A percentile compares a stretch with the other conserved stretches of the same genome.
Evolutionary conservation across 176 grass and related monocot genomes (phyloP).

Genomic region (Elaeis guineensis): DNA sequence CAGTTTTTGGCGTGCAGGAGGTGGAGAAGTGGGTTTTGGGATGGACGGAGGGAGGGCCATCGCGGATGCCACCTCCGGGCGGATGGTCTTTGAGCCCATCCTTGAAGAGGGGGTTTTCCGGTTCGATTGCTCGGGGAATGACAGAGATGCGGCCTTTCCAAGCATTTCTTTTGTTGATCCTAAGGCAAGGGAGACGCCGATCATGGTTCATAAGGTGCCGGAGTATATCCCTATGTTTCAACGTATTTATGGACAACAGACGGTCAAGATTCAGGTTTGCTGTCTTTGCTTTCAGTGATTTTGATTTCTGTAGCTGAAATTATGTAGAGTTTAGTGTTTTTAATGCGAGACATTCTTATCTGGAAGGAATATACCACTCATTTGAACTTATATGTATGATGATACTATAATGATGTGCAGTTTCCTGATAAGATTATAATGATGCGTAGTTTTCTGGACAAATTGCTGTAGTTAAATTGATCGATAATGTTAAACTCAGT

Average conservation of each 20-base stretch:
- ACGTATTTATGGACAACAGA: constrained; percentile 33
- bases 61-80: constrained; percentile 8
- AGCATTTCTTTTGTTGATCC: constrained; percentile 69
- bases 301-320: constrained; percentile 3
- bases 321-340: too few species aligned
- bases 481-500: too few species aligned
- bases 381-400: too few species aligned
- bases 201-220: constrained; percentile 22
- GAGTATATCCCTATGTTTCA: constrained; percentile 39
- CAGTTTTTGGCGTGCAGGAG: too few species aligned
- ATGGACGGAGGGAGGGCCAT: constrained; percentile 3
- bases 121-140: constrained; percentile 59
- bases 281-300: background rate
- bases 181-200: constrained; percentile 34
- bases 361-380: too few species aligned
- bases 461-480: too few species aligned
- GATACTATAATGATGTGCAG: too few species aligned
- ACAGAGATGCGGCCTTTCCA: constrained; percentile 42
- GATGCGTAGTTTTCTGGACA: too few species aligned
- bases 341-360: too few species aligned
- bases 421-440: too few species aligned
- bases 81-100: constrained; percentile 46
- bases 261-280: constrained; percentile 59
- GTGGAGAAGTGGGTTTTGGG: too few species aligned
- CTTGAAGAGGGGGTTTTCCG: constrained; percentile 77